These are phyloP conservation scores for Botrytis porri DNA, from an alignment of 2,329 filamentous ascomycete species.

Conservation along the genomic window DNA sequence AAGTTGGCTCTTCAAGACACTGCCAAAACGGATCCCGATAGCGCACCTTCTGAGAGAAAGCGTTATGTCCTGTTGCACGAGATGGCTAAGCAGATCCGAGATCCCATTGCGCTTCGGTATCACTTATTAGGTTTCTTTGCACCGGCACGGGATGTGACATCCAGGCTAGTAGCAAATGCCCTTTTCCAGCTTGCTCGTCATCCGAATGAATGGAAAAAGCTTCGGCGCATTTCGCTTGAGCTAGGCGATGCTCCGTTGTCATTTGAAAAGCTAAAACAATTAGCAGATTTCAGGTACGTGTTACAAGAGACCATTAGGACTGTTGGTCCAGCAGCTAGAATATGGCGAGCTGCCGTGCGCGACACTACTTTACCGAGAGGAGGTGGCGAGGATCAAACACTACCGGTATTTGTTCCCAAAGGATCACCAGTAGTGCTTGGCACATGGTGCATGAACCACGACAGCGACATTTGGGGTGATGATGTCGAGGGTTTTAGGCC, in stretches of 20 bases:
- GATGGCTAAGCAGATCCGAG: slow-evolving; percentile 17
- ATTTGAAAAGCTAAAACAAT: slow-evolving; percentile 47
- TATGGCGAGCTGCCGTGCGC: slow-evolving; percentile 24
- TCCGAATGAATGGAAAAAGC: slow-evolving; percentile 13
- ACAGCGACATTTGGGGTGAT: slow-evolving; percentile 62
- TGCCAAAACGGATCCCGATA: background rate
- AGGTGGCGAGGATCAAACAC: slow-evolving; percentile 33
- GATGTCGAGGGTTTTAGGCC: slow-evolving; percentile 70
- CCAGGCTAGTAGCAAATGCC: background rate
- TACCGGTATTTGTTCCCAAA: slow-evolving; percentile 30
- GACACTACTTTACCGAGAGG: slow-evolving; percentile 35
- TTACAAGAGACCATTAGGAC: slow-evolving; percentile 50
- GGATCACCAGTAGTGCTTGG: slow-evolving; percentile 28
- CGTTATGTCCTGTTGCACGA: slow-evolving; percentile 13
- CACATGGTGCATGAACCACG: slow-evolving; percentile 31
- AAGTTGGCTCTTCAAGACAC: slow-evolving; percentile 18
- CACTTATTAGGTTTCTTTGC: slow-evolving; percentile 11
- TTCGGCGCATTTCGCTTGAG: slow-evolving; percentile 7
- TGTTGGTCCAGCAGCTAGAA: background rate
- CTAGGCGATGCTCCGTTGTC: slow-evolving; percentile 37
- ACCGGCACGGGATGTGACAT: background rate
- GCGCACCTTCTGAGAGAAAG: background rate
- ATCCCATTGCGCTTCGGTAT: slow-evolving; percentile 8
- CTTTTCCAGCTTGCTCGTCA: slow-evolving; percentile 13
- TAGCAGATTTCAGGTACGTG: slow-evolving; percentile 54